phyloP scores from a whole-genome alignment of 2,329 filamentous ascomycete species.

The Beauveria asiatica region DNA sequence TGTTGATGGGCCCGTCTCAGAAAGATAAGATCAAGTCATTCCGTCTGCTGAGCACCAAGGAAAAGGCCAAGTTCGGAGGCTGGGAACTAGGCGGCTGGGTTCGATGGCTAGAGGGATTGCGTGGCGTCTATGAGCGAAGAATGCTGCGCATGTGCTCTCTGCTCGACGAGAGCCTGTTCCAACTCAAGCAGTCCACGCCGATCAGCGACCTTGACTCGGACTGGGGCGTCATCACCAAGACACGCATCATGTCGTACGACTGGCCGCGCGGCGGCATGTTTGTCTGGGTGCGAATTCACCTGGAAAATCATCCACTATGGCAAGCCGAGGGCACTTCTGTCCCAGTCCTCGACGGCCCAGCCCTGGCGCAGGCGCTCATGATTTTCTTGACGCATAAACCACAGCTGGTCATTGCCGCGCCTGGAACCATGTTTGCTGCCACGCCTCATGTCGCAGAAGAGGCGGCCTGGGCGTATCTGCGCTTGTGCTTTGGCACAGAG shows the following conservation, averaged over 20 bases:
- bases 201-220: conserved; percentile 40
- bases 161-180: conserved; percentile 59
- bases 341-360: conserved; percentile 41
- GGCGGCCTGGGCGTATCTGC: conserved; percentile 62
- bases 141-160: conserved; percentile 72
- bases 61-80: conserved; percentile 41
- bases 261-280: conserved; percentile 91
- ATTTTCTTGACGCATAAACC: conserved; percentile 61
- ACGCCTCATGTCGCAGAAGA: conserved; percentile 47
- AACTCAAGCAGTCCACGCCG: conserved; percentile 54
- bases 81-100: conserved; percentile 86
- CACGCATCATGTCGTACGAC: conserved; percentile 63
- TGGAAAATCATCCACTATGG: conserved; percentile 65
- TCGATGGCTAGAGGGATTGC: conserved; percentile 78
- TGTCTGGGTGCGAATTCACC: conserved; percentile 68
- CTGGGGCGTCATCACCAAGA: conserved; percentile 70
- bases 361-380: conserved; percentile 60
- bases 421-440: conserved; percentile 67
- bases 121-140: conserved; percentile 74
- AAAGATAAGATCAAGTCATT: conserved; percentile 36
- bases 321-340: conserved; percentile 22
- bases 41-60: conserved; percentile 36
- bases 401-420: conserved; percentile 59
- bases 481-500: conserved; percentile 81
- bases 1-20: conserved; percentile 63